phyloP scores from a whole-genome alignment of 257 asterid genomes.

The Solanum arcanum region DNA sequence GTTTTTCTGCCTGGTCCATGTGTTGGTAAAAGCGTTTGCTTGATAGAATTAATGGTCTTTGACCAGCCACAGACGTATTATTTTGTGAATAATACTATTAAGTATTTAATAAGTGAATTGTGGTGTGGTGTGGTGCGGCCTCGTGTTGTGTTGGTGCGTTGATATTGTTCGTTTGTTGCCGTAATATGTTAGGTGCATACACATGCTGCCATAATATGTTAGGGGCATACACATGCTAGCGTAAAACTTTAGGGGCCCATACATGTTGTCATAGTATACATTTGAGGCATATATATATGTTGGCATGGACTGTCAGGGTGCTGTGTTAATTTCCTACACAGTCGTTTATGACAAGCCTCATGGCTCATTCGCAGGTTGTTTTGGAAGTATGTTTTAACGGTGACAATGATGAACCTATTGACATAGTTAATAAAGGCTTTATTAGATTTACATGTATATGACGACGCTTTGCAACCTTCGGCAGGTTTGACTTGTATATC shows the following conservation, averaged over 20 bases:
- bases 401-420: not conserved
- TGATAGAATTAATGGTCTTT: not conserved
- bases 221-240: not conserved
- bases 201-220: not conserved
- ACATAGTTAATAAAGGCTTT: not conserved
- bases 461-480: not conserved
- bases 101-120: not conserved
- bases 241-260: not conserved
- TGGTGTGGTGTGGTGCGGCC: not conserved
- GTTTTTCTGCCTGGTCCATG: not conserved
- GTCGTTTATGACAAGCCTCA: not conserved
- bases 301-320: not conserved
- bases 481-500: not conserved
- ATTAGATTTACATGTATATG: not conserved
- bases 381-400: not conserved
- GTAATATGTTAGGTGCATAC: not conserved
- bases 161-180: not conserved
- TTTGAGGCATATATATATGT: not conserved
- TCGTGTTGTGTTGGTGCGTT: not conserved
- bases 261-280: not conserved
- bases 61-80: not conserved
- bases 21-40: not conserved
- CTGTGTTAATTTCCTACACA: not conserved
- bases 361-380: too few species aligned
- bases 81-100: not conserved